These are phyloP conservation scores for Dendrobium chrysotoxum DNA, from an alignment of 106 monocot genomes.

Conservation along the genomic window DNA sequence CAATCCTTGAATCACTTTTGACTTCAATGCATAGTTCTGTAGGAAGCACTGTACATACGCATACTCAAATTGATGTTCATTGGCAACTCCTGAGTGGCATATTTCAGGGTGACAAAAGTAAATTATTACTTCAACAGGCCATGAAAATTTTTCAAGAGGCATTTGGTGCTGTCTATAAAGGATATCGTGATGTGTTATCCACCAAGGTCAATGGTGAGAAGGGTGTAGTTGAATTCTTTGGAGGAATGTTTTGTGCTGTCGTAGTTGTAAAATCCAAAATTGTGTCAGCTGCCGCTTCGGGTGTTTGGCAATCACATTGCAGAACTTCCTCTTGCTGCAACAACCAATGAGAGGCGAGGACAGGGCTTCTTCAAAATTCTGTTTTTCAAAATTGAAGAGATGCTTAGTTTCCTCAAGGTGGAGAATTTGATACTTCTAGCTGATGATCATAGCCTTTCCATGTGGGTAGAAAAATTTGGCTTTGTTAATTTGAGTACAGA, in stretches of 20 bases:
- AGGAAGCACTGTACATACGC: too few species aligned
- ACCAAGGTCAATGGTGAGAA: constrained; percentile 50
- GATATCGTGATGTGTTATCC: constrained; percentile 32
- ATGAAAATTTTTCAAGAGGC: constrained; percentile 1
- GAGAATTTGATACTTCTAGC: background rate
- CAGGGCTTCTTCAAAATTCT: constrained; percentile 17
- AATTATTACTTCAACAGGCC: too few species aligned
- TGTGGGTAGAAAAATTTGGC: background rate
- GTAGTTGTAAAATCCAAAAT: constrained; percentile 32
- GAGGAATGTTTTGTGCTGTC: constrained; percentile 43
- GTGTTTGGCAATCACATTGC: constrained; percentile 51
- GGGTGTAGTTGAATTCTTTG: constrained; percentile 27
- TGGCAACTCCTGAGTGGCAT: too few species aligned
- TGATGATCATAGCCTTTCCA: background rate
- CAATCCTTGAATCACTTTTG: too few species aligned
- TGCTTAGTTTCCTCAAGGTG: background rate
- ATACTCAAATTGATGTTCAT: too few species aligned
- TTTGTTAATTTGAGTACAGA: background rate
- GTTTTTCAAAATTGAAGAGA: background rate
- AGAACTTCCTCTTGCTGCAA: constrained; percentile 61
- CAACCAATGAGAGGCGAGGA: constrained; percentile 27
- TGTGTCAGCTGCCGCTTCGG: constrained; percentile 52
- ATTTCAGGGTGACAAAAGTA: too few species aligned
- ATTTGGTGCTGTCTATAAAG: constrained; percentile 35
- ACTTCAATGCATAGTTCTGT: too few species aligned